Evolutionary conservation across 2,329 filamentous ascomycete genomes (phyloP), one percentile per base, ranked within the genome.

Genomic region (Zymoseptoria brevis): DNA sequence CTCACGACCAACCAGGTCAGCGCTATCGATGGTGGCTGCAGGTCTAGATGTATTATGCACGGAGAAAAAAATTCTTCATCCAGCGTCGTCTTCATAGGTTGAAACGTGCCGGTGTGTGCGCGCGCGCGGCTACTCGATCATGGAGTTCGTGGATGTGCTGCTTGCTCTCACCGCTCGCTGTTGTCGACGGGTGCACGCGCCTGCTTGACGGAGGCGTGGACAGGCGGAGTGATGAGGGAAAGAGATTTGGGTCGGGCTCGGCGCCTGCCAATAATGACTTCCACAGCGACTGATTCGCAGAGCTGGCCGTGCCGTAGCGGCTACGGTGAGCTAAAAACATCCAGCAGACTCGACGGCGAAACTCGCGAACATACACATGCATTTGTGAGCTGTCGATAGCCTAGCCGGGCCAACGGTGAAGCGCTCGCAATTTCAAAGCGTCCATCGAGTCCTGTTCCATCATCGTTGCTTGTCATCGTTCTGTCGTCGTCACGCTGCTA

Each of bases 21-120:
- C 35, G 16, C 35, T 41, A 41, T 41, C 35, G 35, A 41, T 41
- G 11, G 35, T 41, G 35, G 35, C 35, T 41, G 35, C 35, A 41
- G 35, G 35, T 41, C 35, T 41, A 41, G 35, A 41, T 41, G 11
- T 2, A 11, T 41, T 55, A 63, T 61, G 62, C 60, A 60, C 62
- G 57, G 59, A 16, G 48, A 50, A 48, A 63, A 63, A 65, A 61
- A 62, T 48, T 65, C 58, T 65, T 61, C 60, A 54, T 19, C 51
- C 55, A 8, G 45, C 50, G 9, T 55, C 30, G 19, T 30, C 41
- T 13, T 52, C 48, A 65, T 64, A 62, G 63, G 63, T 56, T 56
- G 49, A 29, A 29, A 35, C 21, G 8, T 48, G 41, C 19, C 24
- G 24, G 26, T 8, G 11, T 53, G 35, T 51, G 51, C 48, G 30